Evolutionary conservation across 306 rosid genomes (phyloP).

Genomic region (Ormosia semicastrata): DNA sequence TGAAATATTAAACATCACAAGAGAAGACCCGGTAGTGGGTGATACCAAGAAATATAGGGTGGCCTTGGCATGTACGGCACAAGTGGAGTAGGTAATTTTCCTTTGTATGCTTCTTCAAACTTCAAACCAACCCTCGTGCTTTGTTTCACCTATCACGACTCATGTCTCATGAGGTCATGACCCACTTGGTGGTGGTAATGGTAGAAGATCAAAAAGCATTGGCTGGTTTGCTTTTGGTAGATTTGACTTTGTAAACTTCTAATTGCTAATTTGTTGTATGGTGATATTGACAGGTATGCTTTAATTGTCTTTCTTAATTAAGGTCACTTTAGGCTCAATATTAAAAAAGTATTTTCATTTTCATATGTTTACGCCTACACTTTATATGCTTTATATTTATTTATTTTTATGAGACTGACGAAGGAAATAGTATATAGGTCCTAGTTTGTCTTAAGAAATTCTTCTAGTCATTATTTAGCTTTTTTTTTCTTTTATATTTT

Average conservation of each 20-base stretch:
- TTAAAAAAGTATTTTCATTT: neutral
- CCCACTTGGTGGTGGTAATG: neutral
- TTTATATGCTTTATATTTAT: neutral
- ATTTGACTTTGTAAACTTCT: slow-evolving; percentile 38
- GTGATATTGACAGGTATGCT: slow-evolving; percentile 2
- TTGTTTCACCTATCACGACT: slow-evolving; percentile 6
- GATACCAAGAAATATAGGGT: neutral
- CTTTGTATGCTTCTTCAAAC: slow-evolving; percentile 39
- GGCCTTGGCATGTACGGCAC: neutral
- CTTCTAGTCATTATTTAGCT: neutral
- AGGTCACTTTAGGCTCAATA: neutral
- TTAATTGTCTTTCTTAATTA: neutral
- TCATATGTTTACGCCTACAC: neutral
- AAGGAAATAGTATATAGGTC: neutral
- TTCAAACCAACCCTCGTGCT: slow-evolving; percentile 23
- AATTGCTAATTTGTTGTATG: neutral
- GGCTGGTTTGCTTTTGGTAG: slow-evolving; percentile 17
- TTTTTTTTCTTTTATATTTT: no score
- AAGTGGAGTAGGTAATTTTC: slow-evolving; percentile 52
- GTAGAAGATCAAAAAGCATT: slow-evolving; percentile 11
- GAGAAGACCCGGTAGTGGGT: neutral
- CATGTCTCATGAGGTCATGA: slow-evolving; percentile 14
- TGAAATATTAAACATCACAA: neutral
- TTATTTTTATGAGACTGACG: neutral
- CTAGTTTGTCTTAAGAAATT: neutral